These are phyloP conservation scores for Coemansia sp. DNA, from an alignment of 192 early-diverging fungal genomes.

Conservation along the genomic window DNA sequence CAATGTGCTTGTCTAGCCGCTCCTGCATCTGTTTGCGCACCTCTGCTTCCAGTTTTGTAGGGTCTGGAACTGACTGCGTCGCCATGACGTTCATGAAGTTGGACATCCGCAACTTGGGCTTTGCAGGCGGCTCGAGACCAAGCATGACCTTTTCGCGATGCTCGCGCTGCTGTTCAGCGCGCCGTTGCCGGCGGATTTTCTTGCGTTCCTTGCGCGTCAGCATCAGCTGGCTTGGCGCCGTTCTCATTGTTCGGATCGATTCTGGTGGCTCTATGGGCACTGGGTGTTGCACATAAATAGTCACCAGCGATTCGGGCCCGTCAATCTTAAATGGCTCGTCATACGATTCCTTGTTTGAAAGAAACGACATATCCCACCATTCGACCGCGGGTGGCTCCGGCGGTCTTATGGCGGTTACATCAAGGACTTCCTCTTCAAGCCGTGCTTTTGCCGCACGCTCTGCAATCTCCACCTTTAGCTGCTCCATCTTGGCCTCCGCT, in stretches of 20 bases:
- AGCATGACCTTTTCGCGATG: slow-evolving; percentile 94
- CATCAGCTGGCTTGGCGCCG: slow-evolving; percentile 36
- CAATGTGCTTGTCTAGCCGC: slow-evolving; percentile 77
- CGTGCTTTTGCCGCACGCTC: slow-evolving; percentile 30
- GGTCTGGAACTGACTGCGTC: slow-evolving; percentile 93
- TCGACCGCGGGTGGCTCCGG: slow-evolving; percentile 79
- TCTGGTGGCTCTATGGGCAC: slow-evolving; percentile 37
- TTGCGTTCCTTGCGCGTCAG: slow-evolving; percentile 75
- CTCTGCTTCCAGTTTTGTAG: slow-evolving; percentile 89
- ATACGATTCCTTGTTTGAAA: slow-evolving; percentile 68
- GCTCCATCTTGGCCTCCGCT: slow-evolving; percentile 61
- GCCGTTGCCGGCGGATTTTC: slow-evolving; percentile 87
- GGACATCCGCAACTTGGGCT: slow-evolving; percentile 86
- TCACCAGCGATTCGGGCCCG: slow-evolving; percentile 59
- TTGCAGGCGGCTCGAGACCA: slow-evolving; percentile 89
- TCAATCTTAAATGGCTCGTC: slow-evolving; percentile 53
- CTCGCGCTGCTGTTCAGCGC: slow-evolving; percentile 85
- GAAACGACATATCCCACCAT: slow-evolving; percentile 97
- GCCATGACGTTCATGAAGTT: slow-evolving; percentile 96
- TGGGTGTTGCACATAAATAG: slow-evolving; percentile 44
- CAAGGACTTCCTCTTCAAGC: slow-evolving; percentile 38
- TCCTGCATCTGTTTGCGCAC: slow-evolving; percentile 87
- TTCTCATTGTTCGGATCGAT: slow-evolving; percentile 19
- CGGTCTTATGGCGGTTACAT: slow-evolving; percentile 55
- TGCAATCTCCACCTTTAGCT: slow-evolving; percentile 48